phyloP scores from a whole-genome alignment of 2,329 filamentous ascomycete genomes.

The Alternaria postmessia region DNA sequence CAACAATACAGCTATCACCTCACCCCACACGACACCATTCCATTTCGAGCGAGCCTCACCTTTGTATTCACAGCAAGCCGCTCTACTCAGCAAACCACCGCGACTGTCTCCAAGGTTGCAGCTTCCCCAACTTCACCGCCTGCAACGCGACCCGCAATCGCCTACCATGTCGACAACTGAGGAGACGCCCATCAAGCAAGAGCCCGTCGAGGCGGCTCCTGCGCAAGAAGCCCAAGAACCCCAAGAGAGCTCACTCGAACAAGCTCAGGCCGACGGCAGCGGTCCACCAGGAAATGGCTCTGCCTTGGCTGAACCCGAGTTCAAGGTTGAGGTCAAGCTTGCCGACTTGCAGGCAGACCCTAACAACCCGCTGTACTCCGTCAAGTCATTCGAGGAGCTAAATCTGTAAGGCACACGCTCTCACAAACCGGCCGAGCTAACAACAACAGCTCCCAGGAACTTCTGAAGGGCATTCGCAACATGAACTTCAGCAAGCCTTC shows the following conservation, averaged over 20 bases:
- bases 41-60: not conserved
- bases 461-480: slow-evolving; percentile 70
- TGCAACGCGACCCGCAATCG: slow-evolving; percentile 6
- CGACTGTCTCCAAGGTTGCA: not conserved
- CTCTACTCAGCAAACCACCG: not conserved
- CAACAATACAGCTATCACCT: not conserved
- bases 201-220: slow-evolving; percentile 21
- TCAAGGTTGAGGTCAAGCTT: slow-evolving; percentile 91
- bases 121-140: slow-evolving; percentile 3
- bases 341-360: slow-evolving; percentile 87
- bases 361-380: slow-evolving; percentile 86
- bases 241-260: slow-evolving; percentile 17
- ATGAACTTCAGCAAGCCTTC: slow-evolving; percentile 95
- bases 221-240: not conserved
- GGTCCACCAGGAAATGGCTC: slow-evolving; percentile 51
- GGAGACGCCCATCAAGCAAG: slow-evolving; percentile 20
- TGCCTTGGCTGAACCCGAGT: slow-evolving; percentile 73
- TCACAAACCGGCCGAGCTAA: slow-evolving; percentile 16
- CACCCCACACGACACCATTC: not conserved
- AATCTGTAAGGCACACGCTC: slow-evolving; percentile 72
- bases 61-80: not conserved
- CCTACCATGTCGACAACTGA: slow-evolving; percentile 24
- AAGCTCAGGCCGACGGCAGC: slow-evolving; percentile 58
- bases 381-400: slow-evolving; percentile 83
- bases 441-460: slow-evolving; percentile 53